Evolutionary conservation across 208 protist species (phyloP), one percentile per base, ranked within the genome.

Genomic region (Trypanosoma melophagium): DNA sequence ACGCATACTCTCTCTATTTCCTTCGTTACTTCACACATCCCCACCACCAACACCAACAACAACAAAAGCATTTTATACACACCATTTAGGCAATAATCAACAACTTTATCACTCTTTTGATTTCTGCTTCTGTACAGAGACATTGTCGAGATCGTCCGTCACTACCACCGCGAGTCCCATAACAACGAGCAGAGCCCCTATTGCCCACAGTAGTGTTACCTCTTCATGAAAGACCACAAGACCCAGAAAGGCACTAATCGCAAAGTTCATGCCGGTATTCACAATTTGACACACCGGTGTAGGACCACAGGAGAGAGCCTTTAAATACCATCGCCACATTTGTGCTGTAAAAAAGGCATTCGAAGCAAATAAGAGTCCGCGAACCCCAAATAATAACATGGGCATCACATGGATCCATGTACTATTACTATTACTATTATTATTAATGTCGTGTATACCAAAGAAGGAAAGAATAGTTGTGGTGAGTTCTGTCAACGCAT

Each of bases 261-360:
- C 83, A 68, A 95, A 95, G 70, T 93, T 95, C 10, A 69, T 89
- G 40, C 85, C 86, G 0, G 84, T 95, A 66, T 92, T 95, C 47
- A 95, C 44, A 59, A 93, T 90, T 53, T 92, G 83, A 55, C 84
- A 92, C 41, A 93, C 81, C 25, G 90, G 83, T 35, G 90, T 95
- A n/a, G 90, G 81, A 0, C 90, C 90, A 21, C 83, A 81, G 10
- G 81, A 83, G 19, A 95, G 80, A 28, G 90, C 80, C 71, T 90
- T 93, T 21, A 95, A 21, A 55, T 93, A 90, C 74, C 83, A 92
- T 24, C 87, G 82, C 87, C 90, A 95, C 90, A 95, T 95, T 54
- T 89, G 80, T 54, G 69, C 87, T 10, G 87, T 95, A 61, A 80
- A 83, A 44, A 90, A 21, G 13, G 71, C 80, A 64, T 93, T 95